Evolutionary conservation across 2,329 filamentous ascomycete genomes (phyloP), one percentile per base, ranked within the genome.

Genomic region (Nemania diffusa): DNA sequence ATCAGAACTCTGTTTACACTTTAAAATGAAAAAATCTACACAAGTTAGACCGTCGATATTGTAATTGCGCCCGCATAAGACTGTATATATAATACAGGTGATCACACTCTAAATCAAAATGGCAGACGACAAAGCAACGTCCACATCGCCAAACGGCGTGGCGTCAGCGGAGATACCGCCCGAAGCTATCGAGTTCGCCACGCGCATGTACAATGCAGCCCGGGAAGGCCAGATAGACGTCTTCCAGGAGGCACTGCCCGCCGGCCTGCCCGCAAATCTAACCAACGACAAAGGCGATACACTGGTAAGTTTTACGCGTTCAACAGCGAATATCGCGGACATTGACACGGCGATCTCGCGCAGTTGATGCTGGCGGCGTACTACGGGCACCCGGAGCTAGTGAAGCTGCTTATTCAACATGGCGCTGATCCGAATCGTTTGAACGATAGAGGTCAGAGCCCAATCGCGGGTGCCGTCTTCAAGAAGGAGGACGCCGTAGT

Each of bases 211-310:
- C 79, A 85, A 91, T 71, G 85, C 88, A 29, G 90, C 91, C 1
- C 85, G 91, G 34, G 75, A 79, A 24, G 91, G 90, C 62, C 81
- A 90, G 56, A 81, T 85, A 2, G 75, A 84, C 5, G 78, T 87
- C 13, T 86, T 93, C n/a, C 76, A 84, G 48, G 85, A 90, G 77
- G 91, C 91, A 55, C 78, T 93, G 42, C 82, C 84, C 1, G 88
- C 87, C 1, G 90, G 91, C 1, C 80, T 93, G 27, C 90, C 90
- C 0, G 81, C 86, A 1, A 92, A 92, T 73, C 82, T 93, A 77
- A 92, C 90, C 24, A 92, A 93, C 73, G 85, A 90, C 57, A 90
- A 91, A 70, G 91, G 91, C 56, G 90, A 93, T 76, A 91, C 87
- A n/a, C 78, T 93, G 67, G 86, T 88, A 81, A 50, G 82, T 62